Conservation (phyloP, 2,329 filamentous ascomycete genomes). For the Kalmusia sp. region DNA sequence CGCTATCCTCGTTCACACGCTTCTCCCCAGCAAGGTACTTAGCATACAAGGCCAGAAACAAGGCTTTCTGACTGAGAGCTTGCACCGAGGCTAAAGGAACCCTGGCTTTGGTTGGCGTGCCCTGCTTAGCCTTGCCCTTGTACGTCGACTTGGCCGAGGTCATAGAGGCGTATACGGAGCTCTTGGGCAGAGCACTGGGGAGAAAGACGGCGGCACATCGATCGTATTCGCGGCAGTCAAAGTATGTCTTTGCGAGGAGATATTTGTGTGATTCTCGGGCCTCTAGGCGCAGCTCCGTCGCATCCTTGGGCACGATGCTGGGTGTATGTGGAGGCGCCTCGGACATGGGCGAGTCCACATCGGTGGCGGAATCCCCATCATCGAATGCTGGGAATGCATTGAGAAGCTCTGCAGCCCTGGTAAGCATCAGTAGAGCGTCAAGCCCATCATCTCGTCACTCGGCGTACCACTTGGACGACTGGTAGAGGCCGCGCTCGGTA, state of each 20-base stretch:
- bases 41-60: conserved; percentile 91
- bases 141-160: conserved; percentile 44
- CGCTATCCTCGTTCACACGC: conserved; percentile 92
- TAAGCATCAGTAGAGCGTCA: conserved; percentile 32
- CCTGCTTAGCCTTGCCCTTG: conserved; percentile 67
- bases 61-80: conserved; percentile 81
- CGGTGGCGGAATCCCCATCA: conserved; percentile 62
- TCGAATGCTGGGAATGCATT: conserved; percentile 74
- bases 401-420: conserved; percentile 91
- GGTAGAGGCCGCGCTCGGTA: conserved; percentile 93
- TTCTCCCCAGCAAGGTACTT: conserved; percentile 95
- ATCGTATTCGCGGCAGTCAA: conserved; percentile 94
- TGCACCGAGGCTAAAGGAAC: conserved; percentile 48
- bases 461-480: conserved; percentile 89
- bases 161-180: conserved; percentile 62
- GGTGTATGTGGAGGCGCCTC: conserved; percentile 55
- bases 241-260: conserved; percentile 89
- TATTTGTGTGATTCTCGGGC: conserved; percentile 81
- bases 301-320: conserved; percentile 64
- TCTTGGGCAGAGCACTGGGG: conserved; percentile 77
- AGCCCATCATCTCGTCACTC: neutral
- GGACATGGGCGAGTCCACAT: conserved; percentile 66
- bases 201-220: conserved; percentile 90
- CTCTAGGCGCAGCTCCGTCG: conserved; percentile 77
- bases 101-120: conserved; percentile 46